A percentile compares a stretch with the other conserved stretches of the same genome.
These are phyloP conservation scores for Ehretia macrophylla DNA, from an alignment of 257 asterid genomes.

Conservation along the genomic window DNA sequence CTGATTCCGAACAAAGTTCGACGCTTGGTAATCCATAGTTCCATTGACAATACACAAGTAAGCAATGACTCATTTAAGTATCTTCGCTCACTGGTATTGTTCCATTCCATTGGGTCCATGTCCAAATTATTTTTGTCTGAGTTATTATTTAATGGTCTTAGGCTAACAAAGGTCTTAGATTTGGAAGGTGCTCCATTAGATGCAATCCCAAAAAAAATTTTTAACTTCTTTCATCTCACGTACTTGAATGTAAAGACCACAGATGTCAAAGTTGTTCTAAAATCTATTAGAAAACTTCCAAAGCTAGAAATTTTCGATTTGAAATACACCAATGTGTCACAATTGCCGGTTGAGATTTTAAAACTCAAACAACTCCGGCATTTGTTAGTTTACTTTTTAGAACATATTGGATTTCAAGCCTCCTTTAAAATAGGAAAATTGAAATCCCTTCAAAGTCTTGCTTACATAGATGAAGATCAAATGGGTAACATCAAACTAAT, in stretches of 20 bases:
- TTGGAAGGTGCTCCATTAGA: not conserved
- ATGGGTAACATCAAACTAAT: not conserved
- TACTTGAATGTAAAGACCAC: conserved; percentile 7
- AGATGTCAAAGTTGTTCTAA: not conserved
- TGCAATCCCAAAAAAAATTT: conserved; percentile 1
- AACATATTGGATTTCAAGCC: not conserved
- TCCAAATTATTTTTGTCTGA: not conserved
- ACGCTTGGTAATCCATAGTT: conserved; percentile 7
- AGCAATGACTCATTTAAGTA: not conserved
- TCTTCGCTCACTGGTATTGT: conserved; percentile 1
- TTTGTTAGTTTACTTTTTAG: too few relatives aligned
- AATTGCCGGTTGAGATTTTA: conserved; percentile 9
- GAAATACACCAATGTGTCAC: not conserved
- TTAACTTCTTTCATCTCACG: conserved; percentile 5
- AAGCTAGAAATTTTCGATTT: conserved; percentile 11
- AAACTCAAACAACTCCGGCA: conserved; percentile 1
- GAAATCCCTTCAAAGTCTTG: not conserved
- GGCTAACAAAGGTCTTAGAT: conserved; percentile 6
- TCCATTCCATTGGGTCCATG: not conserved
- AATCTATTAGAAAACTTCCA: conserved; percentile 2
- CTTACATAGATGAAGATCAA: not conserved
- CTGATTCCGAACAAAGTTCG: not conserved
- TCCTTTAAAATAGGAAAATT: not conserved
- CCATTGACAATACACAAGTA: not conserved
- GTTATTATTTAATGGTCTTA: not conserved